Evolutionary conservation across 148 eudicot genomes (phyloP).

Genomic region (Rhododendron ovatum): DNA sequence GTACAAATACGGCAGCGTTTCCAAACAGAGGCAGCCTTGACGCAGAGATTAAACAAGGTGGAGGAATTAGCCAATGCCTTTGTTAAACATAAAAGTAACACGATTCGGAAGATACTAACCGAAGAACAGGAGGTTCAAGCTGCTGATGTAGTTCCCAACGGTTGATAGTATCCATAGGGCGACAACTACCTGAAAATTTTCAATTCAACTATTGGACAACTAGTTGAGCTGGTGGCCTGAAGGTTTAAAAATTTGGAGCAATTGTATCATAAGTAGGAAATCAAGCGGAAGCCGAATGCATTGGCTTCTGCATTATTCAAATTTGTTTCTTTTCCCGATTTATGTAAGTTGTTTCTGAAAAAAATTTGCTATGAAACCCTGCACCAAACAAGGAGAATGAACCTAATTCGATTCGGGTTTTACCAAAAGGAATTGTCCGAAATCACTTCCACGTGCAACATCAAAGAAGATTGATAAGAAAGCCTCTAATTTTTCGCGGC

Average conservation of each 20-base stretch:
- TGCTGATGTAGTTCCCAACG: conserved; percentile 46
- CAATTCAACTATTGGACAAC: background rate
- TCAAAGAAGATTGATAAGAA: conserved; percentile 7
- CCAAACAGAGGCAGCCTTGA: conserved; percentile 34
- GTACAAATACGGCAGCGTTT: conserved; percentile 53
- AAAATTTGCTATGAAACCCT: background rate
- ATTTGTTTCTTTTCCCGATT: too few species aligned
- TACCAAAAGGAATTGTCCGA: conserved; percentile 47
- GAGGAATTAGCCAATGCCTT: conserved; percentile 1
- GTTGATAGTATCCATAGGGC: conserved; percentile 39
- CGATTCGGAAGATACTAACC: conserved; percentile 24
- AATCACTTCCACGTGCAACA: conserved; percentile 32
- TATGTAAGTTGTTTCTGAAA: background rate
- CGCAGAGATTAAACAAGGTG: background rate
- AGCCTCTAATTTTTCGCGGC: conserved; percentile 15
- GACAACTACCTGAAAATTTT: conserved; percentile 34
- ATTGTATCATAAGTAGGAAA: background rate
- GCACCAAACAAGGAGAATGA: background rate
- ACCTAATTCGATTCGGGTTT: background rate
- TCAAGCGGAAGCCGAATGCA: background rate
- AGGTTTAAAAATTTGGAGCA: background rate
- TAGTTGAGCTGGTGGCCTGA: background rate
- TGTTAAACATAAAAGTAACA: too few species aligned
- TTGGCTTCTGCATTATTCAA: background rate
- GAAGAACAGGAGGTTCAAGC: conserved; percentile 47